Conservation (phyloP, 2,329 filamentous ascomycete genomes). For the Trichoderma simmonsii region DNA sequence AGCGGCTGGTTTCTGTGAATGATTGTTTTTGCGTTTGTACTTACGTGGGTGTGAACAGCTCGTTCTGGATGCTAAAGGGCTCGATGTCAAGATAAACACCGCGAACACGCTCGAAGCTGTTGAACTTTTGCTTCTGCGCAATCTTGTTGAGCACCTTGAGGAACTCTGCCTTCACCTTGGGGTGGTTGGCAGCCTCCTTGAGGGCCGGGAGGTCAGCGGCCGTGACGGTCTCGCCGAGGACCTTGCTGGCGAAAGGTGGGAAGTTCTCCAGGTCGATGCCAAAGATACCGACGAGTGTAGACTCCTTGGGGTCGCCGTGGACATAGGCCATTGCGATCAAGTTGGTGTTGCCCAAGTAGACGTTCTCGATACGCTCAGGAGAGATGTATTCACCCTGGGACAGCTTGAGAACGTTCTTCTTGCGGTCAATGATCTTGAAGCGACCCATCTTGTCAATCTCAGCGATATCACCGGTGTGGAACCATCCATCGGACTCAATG, state of each 20-base stretch:
- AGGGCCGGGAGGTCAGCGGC: slow-evolving; percentile 65
- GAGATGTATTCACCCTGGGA: slow-evolving; percentile 98
- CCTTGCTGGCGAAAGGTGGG: slow-evolving; percentile 72
- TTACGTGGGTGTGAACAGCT: slow-evolving; percentile 84
- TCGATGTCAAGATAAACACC: slow-evolving; percentile 75
- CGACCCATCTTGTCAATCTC: slow-evolving; percentile 80
- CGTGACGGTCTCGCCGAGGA: slow-evolving; percentile 65
- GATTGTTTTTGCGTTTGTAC: slow-evolving; percentile 34
- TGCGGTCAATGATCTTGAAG: slow-evolving; percentile 89
- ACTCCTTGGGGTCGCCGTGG: slow-evolving; percentile 83
- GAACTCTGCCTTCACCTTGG: slow-evolving; percentile 70
- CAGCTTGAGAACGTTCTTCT: slow-evolving; percentile 99
- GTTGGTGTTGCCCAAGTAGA: slow-evolving; percentile 77
- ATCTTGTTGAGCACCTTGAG: slow-evolving; percentile 75
- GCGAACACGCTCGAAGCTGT: slow-evolving; percentile 81
- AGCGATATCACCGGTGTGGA: slow-evolving; percentile 91
- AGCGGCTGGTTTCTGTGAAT: slow-evolving; percentile 13
- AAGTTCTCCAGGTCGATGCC: slow-evolving; percentile 84
- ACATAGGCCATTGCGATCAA: slow-evolving; percentile 81
- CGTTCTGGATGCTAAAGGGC: slow-evolving; percentile 90
- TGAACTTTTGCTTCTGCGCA: slow-evolving; percentile 81
- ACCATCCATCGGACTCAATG: slow-evolving; percentile 89
- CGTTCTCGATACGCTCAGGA: slow-evolving; percentile 94
- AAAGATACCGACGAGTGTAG: slow-evolving; percentile 79
- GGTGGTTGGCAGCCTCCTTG: slow-evolving; percentile 62